These are phyloP conservation scores for Plenodomus tracheiphilus DNA, from an alignment of 2,329 filamentous ascomycete species.

Conservation along the genomic window DNA sequence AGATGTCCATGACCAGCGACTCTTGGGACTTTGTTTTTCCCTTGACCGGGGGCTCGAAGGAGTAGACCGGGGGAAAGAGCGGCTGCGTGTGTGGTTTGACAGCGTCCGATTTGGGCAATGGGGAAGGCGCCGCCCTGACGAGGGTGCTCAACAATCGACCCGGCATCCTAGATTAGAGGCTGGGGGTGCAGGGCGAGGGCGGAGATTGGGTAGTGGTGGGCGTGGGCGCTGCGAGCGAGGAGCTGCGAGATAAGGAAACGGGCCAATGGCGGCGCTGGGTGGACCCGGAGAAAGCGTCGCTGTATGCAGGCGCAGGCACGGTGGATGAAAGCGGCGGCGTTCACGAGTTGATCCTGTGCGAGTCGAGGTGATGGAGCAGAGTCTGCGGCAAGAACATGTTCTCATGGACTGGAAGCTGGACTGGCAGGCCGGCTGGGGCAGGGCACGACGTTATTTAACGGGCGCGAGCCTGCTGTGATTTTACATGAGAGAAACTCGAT, in stretches of 20 bases:
- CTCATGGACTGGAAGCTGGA: constrained; percentile 6
- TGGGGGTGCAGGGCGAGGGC: constrained; percentile 41
- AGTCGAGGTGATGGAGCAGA: constrained; percentile 35
- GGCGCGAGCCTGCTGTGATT: constrained; percentile 9
- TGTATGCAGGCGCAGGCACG: constrained; percentile 18
- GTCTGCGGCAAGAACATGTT: constrained; percentile 40
- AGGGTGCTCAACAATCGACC: constrained; percentile 41
- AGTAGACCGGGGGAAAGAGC: constrained; percentile 41
- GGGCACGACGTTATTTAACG: constrained; percentile 28
- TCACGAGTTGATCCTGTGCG: constrained; percentile 42
- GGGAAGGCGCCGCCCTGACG: constrained; percentile 37
- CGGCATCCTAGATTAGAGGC: constrained; percentile 38
- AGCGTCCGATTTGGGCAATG: constrained; percentile 34
- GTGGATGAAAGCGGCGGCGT: constrained; percentile 9
- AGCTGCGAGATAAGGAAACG: constrained; percentile 18
- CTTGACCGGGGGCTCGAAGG: constrained; percentile 36
- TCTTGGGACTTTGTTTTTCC: constrained; percentile 35
- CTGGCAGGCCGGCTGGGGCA: constrained; percentile 12
- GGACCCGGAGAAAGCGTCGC: constrained; percentile 11
- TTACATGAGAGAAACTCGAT: constrained; percentile 40
- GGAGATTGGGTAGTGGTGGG: constrained; percentile 17
- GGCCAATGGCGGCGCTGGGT: constrained; percentile 20
- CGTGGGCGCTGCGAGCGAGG: constrained; percentile 6
- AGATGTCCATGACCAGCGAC: constrained; percentile 44
- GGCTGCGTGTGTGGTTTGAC: constrained; percentile 24